Evolutionary conservation across 139 green algal genomes (phyloP).

Genomic region (Tetraselmis chui): DNA sequence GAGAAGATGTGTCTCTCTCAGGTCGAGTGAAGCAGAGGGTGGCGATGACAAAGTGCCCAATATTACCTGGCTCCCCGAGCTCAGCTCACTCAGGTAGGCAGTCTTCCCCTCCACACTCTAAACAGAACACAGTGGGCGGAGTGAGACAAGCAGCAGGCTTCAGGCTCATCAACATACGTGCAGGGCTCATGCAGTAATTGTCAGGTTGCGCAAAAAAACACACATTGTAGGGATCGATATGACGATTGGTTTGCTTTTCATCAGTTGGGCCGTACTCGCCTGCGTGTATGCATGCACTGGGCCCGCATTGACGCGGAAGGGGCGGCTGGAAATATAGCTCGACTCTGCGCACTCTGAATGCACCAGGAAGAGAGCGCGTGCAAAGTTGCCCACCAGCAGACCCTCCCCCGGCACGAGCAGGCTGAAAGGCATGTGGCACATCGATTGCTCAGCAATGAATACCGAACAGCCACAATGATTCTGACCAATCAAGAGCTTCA

Average conservation of each 20-base stretch:
- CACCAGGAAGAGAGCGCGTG: slow-evolving; percentile 77
- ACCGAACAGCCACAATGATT: too few species aligned
- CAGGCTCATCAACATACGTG: not conserved
- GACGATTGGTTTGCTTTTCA: too few species aligned
- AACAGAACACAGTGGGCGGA: not conserved
- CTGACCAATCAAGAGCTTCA: too few species aligned
- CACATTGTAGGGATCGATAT: slow-evolving; percentile 52
- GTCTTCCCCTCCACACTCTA: not conserved
- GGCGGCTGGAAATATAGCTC: slow-evolving; percentile 73
- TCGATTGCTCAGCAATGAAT: too few species aligned
- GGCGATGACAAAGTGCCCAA: not conserved
- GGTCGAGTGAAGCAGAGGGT: too few species aligned
- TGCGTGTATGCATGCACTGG: slow-evolving; percentile 74
- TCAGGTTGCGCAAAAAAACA: slow-evolving; percentile 77
- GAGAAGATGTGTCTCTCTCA: too few species aligned
- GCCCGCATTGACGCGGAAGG: slow-evolving; percentile 92
- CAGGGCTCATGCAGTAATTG: not conserved
- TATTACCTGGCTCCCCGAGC: not conserved
- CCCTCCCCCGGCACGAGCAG: slow-evolving; percentile 74
- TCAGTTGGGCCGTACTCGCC: too few species aligned
- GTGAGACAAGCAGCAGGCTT: not conserved
- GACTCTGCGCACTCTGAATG: slow-evolving; percentile 68
- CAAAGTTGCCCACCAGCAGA: slow-evolving; percentile 84
- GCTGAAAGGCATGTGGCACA: too few species aligned
- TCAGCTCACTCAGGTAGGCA: slow-evolving; percentile 3